phyloP scores from a whole-genome alignment of 2,329 filamentous ascomycete species.

The Alternaria triticimaculans region DNA sequence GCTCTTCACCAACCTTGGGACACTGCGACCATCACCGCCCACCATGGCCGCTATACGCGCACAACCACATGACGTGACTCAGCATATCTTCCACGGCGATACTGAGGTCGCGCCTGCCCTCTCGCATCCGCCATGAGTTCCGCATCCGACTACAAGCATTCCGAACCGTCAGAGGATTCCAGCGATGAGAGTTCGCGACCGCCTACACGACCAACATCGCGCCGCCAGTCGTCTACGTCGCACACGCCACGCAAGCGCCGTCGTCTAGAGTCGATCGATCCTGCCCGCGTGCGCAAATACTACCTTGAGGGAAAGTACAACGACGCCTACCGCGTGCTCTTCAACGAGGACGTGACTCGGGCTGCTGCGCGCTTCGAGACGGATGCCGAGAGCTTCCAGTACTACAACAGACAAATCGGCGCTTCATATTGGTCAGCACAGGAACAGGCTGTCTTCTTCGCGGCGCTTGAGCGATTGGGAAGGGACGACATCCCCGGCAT shows the following conservation, averaged over 20 bases:
- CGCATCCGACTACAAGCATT: slow-evolving; percentile 12
- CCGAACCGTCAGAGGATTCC: not conserved
- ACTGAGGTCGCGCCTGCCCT: not conserved
- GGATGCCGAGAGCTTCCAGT: slow-evolving; percentile 5
- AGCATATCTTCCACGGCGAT: not conserved
- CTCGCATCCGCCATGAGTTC: slow-evolving; percentile 24
- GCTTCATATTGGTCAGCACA: slow-evolving; percentile 70
- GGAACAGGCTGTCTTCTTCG: slow-evolving; percentile 77
- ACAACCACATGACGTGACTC: not conserved
- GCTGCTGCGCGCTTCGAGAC: slow-evolving; percentile 26
- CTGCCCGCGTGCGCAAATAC: slow-evolving; percentile 22
- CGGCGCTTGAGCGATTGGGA: slow-evolving; percentile 68
- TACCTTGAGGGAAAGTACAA: slow-evolving; percentile 53
- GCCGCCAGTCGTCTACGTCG: slow-evolving; percentile 19
- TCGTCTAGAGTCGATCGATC: slow-evolving; percentile 27
- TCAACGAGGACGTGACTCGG: slow-evolving; percentile 38
- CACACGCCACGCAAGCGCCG: slow-evolving; percentile 33
- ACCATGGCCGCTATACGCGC: slow-evolving; percentile 16
- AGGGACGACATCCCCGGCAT: slow-evolving; percentile 68
- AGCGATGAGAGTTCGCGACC: slow-evolving; percentile 4
- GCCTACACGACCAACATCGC: slow-evolving; percentile 9
- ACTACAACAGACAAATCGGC: slow-evolving; percentile 66
- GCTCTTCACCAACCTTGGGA: not conserved
- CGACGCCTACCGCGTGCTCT: slow-evolving; percentile 50
- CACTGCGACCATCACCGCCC: slow-evolving; percentile 8